Evolutionary conservation across 495 filamentous ascomycete genomes (phyloP).

Genomic region (Melanomma pulvis-pyrius): DNA sequence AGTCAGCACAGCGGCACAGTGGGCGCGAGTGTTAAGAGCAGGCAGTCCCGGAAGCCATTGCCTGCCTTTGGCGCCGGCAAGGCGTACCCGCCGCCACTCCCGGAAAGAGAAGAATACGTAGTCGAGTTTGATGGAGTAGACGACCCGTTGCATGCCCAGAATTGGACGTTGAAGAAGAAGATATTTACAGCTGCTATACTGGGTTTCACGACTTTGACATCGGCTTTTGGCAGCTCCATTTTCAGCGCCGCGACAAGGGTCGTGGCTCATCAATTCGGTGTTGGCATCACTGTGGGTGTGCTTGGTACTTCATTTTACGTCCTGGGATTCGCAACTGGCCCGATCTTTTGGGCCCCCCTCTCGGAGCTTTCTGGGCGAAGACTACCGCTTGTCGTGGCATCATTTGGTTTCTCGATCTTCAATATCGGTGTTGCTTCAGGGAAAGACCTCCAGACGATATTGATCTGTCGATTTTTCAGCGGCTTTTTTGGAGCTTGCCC

Average conservation of each 20-base stretch:
- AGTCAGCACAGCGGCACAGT: slow-evolving; percentile 79
- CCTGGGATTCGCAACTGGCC: slow-evolving; percentile 68
- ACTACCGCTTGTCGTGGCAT: slow-evolving; percentile 68
- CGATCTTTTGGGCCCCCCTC: slow-evolving; percentile 65
- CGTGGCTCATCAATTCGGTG: slow-evolving; percentile 57
- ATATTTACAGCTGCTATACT: slow-evolving; percentile 70
- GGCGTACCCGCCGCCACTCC: slow-evolving; percentile 72
- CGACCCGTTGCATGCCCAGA: slow-evolving; percentile 80
- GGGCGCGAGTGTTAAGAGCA: slow-evolving; percentile 56
- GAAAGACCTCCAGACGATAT: slow-evolving; percentile 80
- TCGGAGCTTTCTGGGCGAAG: slow-evolving; percentile 79
- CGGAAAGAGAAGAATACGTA: slow-evolving; percentile 78
- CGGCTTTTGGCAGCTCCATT: slow-evolving; percentile 72
- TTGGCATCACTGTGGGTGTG: slow-evolving; percentile 61
- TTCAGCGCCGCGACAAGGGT: slow-evolving; percentile 65
- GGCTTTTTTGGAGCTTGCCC: slow-evolving; percentile 77
- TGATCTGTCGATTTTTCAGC: slow-evolving; percentile 82
- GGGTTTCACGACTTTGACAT: slow-evolving; percentile 73
- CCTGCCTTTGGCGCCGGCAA: slow-evolving; percentile 72
- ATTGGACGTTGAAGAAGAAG: slow-evolving; percentile 81
- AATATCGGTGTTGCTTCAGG: slow-evolving; percentile 68
- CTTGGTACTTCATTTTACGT: slow-evolving; percentile 73
- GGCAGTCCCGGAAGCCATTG: slow-evolving; percentile 58
- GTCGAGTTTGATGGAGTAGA: slow-evolving; percentile 82
- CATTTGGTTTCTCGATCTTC: slow-evolving; percentile 82